Conservation (phyloP, 345 rosid species). For the Arabis hirsuta region DNA sequence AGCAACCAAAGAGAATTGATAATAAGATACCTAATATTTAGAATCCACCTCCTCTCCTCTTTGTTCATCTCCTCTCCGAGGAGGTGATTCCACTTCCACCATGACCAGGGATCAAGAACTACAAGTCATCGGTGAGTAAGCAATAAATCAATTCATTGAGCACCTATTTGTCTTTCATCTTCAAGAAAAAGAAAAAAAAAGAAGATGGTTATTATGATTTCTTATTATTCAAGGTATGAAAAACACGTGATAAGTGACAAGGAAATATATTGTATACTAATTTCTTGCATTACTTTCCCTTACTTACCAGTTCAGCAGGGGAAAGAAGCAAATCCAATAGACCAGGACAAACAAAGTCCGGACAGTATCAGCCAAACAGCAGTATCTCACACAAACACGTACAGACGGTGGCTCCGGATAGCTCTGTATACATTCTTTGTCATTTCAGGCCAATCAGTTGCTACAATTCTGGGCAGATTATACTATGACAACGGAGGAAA, state of each 20-base stretch:
- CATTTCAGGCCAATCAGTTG: slow-evolving; percentile 52
- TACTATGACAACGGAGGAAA: slow-evolving; percentile 64
- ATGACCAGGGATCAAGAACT: slow-evolving; percentile 44
- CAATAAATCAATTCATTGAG: neutral
- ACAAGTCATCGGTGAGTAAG: slow-evolving; percentile 43
- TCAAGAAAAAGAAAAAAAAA: neutral
- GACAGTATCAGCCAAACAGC: slow-evolving; percentile 29
- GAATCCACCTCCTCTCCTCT: slow-evolving; percentile 6
- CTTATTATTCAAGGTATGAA: slow-evolving; percentile 1
- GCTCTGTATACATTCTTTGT: slow-evolving; percentile 42
- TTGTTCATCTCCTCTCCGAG: slow-evolving; percentile 10
- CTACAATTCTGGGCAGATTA: slow-evolving; percentile 54
- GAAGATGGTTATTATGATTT: too few species aligned
- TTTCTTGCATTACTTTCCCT: neutral
- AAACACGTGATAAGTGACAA: neutral
- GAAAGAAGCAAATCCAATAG: slow-evolving; percentile 28
- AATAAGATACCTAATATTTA: slow-evolving; percentile 18
- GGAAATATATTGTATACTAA: slow-evolving; percentile 13
- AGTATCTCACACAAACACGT: slow-evolving; percentile 34
- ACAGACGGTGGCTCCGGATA: slow-evolving; percentile 49
- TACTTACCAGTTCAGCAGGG: slow-evolving; percentile 40
- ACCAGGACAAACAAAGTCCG: slow-evolving; percentile 12
- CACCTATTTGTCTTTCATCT: slow-evolving; percentile 9
- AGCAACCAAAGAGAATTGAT: slow-evolving; percentile 16
- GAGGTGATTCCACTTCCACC: slow-evolving; percentile 24